A percentile compares a stretch with the other conserved stretches of the same genome.
Evolutionary conservation across 768 basidiomycete species (phyloP).

Genomic region (Suillus sp.): DNA sequence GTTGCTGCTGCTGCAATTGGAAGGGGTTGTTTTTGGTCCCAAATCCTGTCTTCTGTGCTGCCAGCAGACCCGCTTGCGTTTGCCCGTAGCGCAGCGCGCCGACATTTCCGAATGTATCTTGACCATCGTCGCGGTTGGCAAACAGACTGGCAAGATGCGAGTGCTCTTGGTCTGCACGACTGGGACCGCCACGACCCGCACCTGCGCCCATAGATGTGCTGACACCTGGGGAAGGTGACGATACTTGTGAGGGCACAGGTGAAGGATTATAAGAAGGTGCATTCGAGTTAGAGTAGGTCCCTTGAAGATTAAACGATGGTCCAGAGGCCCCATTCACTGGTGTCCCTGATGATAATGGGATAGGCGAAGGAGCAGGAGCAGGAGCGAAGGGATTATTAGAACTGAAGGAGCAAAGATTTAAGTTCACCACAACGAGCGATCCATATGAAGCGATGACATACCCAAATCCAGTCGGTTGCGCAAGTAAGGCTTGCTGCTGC

Average conservation of each 20-base stretch:
- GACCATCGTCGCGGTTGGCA: constrained; percentile 87
- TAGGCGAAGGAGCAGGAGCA: constrained; percentile 31
- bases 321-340: constrained; percentile 34
- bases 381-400: constrained; percentile 96
- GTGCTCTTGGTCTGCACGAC: constrained; percentile 68
- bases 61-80: constrained; percentile 53
- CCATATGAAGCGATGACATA: constrained; percentile 33
- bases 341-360: constrained; percentile 36
- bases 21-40: constrained; percentile 68
- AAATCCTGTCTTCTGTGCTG: constrained; percentile 49
- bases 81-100: constrained; percentile 76
- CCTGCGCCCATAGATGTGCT: constrained; percentile 20
- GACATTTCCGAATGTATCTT: constrained; percentile 94
- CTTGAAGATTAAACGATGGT: constrained; percentile 68
- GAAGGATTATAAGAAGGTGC: constrained; percentile 35
- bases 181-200: constrained; percentile 28
- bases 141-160: constrained; percentile 77
- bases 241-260: constrained; percentile 45
- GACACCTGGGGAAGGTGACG: constrained; percentile 40
- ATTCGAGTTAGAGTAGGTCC: constrained; percentile 60
- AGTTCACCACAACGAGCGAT: constrained; percentile 9
- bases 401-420: constrained; percentile 45
- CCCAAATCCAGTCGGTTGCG: constrained; percentile 79
- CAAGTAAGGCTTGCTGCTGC: constrained; percentile 49
- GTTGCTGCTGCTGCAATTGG: constrained; percentile 56